Percentiles rank a stretch among this genome's conserved stretches.
These are phyloP conservation scores for Sclerotinia subarctica DNA, from an alignment of 2,329 filamentous ascomycete genomes.

Conservation along the genomic window DNA sequence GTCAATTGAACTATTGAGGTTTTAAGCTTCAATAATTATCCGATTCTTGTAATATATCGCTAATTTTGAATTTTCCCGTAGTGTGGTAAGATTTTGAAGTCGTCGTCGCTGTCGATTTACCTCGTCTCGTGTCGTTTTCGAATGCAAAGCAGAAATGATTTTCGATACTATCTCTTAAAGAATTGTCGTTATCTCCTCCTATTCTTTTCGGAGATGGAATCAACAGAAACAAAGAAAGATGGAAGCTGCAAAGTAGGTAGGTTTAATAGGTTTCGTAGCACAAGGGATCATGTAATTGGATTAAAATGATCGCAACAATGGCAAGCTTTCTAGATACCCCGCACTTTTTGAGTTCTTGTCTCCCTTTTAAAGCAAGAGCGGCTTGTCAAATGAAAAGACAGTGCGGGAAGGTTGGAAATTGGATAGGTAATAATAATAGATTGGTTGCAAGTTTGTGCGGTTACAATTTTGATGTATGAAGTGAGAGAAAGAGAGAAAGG, in stretches of 20 bases:
- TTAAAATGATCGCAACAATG: background rate
- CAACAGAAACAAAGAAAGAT: conserved; percentile 19
- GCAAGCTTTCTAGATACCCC: conserved; percentile 17
- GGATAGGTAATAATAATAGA: background rate
- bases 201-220: conserved; percentile 1
- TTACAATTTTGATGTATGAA: conserved; percentile 3
- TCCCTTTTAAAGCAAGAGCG: background rate
- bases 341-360: conserved; percentile 13
- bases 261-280: background rate
- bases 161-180: background rate
- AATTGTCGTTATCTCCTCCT: background rate
- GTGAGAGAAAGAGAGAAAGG: background rate
- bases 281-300: conserved; percentile 16
- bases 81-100: conserved; percentile 8
- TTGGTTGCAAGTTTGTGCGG: background rate
- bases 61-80: background rate
- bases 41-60: background rate
- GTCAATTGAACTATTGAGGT: background rate
- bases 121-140: background rate
- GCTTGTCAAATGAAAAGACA: background rate
- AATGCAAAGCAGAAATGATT: conserved; percentile 23
- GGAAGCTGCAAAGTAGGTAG: conserved; percentile 16
- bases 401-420: background rate
- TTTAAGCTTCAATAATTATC: background rate
- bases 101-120: background rate